Percentiles rank a stretch among this genome's conserved stretches.
Evolutionary conservation across 345 rosid genomes (phyloP).

Genomic region (Microthlaspi erraticum): DNA sequence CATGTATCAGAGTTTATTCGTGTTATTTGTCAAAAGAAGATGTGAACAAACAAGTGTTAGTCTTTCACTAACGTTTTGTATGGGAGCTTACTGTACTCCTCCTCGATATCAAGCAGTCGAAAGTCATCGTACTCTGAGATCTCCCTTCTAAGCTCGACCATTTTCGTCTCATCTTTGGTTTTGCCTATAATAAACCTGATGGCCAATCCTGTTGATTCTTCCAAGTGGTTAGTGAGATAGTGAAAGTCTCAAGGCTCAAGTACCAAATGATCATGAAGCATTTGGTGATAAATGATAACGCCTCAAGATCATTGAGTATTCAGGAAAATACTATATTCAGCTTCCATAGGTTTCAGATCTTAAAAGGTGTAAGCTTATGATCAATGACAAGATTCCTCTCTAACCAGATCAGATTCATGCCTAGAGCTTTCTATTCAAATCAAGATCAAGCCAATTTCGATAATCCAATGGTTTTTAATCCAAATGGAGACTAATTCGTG

Average conservation of each 20-base stretch:
- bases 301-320: background rate
- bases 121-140: slow-evolving; percentile 82
- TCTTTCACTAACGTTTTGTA: slow-evolving; percentile 88
- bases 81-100: slow-evolving; percentile 98
- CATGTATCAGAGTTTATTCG: background rate
- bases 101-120: slow-evolving; percentile 82
- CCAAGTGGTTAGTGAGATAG: slow-evolving; percentile 66
- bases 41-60: background rate
- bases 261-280: background rate
- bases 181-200: slow-evolving; percentile 81
- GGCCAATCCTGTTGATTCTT: slow-evolving; percentile 85
- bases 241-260: background rate
- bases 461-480: too few relatives aligned
- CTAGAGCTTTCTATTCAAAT: slow-evolving; percentile 1
- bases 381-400: slow-evolving; percentile 20
- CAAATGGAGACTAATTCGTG: too few relatives aligned
- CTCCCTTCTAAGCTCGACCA: slow-evolving; percentile 72
- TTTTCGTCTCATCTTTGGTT: slow-evolving; percentile 61
- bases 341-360: slow-evolving; percentile 19
- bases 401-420: slow-evolving; percentile 6
- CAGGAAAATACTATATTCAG: background rate
- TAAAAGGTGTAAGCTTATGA: slow-evolving; percentile 5
- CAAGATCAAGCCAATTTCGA: slow-evolving; percentile 15
- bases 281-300: background rate
- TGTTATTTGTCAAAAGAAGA: slow-evolving; percentile 1